Base-by-base conservation (phyloP, 345 rosid genomes). In the Excoecaria agallocha region DNA sequence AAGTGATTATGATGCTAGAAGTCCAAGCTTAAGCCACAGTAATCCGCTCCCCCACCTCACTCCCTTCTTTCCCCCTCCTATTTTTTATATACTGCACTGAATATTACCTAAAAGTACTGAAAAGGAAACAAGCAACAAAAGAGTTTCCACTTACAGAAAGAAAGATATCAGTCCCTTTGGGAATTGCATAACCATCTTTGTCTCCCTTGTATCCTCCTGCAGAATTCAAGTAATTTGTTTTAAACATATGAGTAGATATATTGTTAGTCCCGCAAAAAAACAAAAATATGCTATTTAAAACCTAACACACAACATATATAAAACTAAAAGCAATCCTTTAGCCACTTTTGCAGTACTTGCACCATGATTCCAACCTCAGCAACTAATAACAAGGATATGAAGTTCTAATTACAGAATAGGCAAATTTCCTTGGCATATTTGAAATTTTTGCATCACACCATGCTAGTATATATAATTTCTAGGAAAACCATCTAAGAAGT, bases 111-210 rank as follows among this genome's bases (percentile, higher is more conserved):
- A 6, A 38, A 70, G 60, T 56, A 6, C 5, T 0, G 60, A 46
- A 68, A 74, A 69, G 6, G 56, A 11, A 49, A 4, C 30, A 25
- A 20, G 41, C 48, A 66, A 59, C n/a, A n/a, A 6, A 57, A 70
- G 51, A 11, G 70, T 56, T 62, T 57, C 37, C 35, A 79, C 95
- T 87, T 46, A 94, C 97, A 37, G 98, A 94, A 51, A 94, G 52
- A 75, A 94, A 94, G 74, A 94, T 84, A 81, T 94, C 98, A 20
- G 98, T 92, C 66, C 97, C 98, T 8, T 86, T 79, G 48, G 97
- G 97, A 63, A 94, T 87, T 66, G 58, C 22, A 78, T 90, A 89
- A 50, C 98, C 98, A 57, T 83, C 82, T 74, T 85, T 82, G 77
- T 86, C 90, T 65, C 98, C 98, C 52, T 78, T 82, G 78, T 87